phyloP scores from a whole-genome alignment of 345 rosid species.

The Salix caprea region DNA sequence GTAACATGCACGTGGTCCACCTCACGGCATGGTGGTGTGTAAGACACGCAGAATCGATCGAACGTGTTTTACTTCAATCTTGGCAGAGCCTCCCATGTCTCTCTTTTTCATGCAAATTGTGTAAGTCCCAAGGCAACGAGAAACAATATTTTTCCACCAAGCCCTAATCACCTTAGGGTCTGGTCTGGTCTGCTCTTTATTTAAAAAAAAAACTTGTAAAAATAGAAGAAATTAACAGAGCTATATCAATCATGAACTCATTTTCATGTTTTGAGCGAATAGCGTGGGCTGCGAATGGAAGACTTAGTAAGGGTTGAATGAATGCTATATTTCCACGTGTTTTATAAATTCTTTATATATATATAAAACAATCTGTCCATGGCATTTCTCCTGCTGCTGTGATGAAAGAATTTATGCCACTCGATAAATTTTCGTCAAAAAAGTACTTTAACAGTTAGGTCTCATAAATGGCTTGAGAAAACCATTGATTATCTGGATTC shows the following conservation, averaged over 20 bases:
- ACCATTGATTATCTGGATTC: conserved; percentile 1
- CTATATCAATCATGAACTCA: background rate
- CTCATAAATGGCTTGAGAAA: background rate
- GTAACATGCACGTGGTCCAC: background rate
- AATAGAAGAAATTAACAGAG: background rate
- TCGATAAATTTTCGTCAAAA: background rate
- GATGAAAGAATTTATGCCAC: background rate
- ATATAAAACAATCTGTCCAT: background rate
- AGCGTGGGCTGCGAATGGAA: background rate
- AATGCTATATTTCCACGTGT: background rate
- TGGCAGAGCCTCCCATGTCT: background rate
- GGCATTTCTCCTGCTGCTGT: background rate
- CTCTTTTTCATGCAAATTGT: background rate
- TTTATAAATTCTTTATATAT: no score
- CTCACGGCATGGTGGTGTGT: background rate
- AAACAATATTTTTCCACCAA: background rate
- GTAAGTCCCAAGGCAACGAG: background rate
- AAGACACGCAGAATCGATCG: background rate
- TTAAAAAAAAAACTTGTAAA: no score
- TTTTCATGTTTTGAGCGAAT: background rate
- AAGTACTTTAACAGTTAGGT: background rate
- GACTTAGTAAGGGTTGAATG: background rate
- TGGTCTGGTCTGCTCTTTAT: background rate
- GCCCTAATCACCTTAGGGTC: background rate
- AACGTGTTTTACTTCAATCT: background rate